Percentiles rank a stretch among this genome's conserved stretches.
Conservation (phyloP, 495 filamentous ascomycete genomes). For the Daldinia vernicosa region DNA sequence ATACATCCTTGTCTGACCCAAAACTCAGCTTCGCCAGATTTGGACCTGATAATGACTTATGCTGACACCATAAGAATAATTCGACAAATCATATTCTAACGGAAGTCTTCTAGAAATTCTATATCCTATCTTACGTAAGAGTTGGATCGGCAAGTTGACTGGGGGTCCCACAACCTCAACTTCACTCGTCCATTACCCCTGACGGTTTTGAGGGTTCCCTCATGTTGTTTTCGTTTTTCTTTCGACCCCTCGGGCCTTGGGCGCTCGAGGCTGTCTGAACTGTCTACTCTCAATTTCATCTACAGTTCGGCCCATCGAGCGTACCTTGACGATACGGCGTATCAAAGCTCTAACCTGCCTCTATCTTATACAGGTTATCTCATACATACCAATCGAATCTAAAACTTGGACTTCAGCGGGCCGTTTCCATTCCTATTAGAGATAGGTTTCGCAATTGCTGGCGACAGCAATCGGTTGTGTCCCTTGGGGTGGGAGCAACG, state of each 20-base stretch:
- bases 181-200: slow-evolving; percentile 24
- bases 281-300: slow-evolving; percentile 3
- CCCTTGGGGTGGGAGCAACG: background rate
- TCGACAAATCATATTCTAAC: slow-evolving; percentile 23
- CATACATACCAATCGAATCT: background rate
- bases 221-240: slow-evolving; percentile 5
- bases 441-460: background rate
- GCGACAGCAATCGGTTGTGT: background rate
- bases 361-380: background rate
- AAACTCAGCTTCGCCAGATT: slow-evolving; percentile 32
- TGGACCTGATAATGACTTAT: slow-evolving; percentile 16
- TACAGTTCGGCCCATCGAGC: slow-evolving; percentile 4
- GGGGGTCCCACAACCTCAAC: slow-evolving; percentile 15
- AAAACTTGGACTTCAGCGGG: slow-evolving; percentile 5
- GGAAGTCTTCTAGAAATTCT: slow-evolving; percentile 33
- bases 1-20: slow-evolving; percentile 13
- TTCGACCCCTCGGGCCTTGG: background rate
- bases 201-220: slow-evolving; percentile 1
- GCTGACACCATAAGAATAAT: slow-evolving; percentile 21
- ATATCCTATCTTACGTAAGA: slow-evolving; percentile 27
- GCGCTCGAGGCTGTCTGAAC: slow-evolving; percentile 7
- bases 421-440: background rate
- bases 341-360: background rate
- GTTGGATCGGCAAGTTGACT: slow-evolving; percentile 19
- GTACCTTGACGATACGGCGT: slow-evolving; percentile 5